Evolutionary conservation across 306 rosid species (phyloP).

Genomic region (Ammopiptanthus mongolicus): DNA sequence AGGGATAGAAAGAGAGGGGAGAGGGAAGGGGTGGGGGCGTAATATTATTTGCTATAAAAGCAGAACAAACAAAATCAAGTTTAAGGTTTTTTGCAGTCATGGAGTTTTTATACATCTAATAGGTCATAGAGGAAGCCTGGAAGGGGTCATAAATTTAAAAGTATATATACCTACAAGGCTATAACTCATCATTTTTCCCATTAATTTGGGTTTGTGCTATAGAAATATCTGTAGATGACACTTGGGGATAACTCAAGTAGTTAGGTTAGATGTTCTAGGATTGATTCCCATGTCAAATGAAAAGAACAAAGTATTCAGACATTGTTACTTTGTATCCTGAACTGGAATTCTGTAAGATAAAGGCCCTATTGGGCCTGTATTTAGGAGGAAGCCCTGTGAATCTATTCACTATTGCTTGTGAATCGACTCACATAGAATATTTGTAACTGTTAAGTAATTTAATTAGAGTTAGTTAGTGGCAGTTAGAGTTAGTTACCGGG

Average conservation of each 20-base stretch:
- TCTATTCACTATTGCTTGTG: no score
- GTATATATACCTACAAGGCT: no score
- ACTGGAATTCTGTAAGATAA: no score
- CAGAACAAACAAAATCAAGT: not conserved
- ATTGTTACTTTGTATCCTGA: conserved; percentile 1
- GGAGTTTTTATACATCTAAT: not conserved
- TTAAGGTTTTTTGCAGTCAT: not conserved
- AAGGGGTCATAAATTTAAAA: not conserved
- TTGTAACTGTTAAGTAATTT: no score
- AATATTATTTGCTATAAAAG: not conserved
- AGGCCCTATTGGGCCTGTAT: no score
- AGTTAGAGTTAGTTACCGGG: no score
- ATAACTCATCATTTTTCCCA: no score
- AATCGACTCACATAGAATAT: no score
- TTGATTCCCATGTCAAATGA: not conserved
- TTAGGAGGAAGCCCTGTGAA: no score
- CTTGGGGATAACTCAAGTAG: not conserved
- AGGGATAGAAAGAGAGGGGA: not conserved
- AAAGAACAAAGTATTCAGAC: not conserved
- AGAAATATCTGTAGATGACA: not conserved
- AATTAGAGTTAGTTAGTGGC: no score
- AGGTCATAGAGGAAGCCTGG: not conserved
- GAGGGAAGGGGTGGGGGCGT: not conserved
- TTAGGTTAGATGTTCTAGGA: conserved; percentile 1
- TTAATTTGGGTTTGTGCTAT: not conserved